A percentile compares a stretch with the other conserved stretches of the same genome.
Evolutionary conservation across 2,329 filamentous ascomycete species (phyloP).

Genomic region (Fusarium newnesense): DNA sequence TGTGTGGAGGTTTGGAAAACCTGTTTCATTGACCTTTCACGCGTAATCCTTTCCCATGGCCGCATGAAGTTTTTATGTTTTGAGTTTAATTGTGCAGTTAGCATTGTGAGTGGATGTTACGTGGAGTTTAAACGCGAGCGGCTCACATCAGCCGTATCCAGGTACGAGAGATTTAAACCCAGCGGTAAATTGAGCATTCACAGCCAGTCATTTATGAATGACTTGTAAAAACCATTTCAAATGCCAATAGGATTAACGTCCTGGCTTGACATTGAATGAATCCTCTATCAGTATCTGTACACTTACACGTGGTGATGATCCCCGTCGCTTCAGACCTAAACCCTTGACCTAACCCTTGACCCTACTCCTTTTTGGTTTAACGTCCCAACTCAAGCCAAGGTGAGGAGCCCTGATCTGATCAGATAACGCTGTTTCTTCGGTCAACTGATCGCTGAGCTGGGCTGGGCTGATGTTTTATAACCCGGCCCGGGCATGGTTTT

Average conservation of each 20-base stretch:
- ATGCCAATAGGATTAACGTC: background rate
- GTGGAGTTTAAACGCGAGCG: slow-evolving; percentile 22
- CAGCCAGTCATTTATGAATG: slow-evolving; percentile 7
- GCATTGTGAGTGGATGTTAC: background rate
- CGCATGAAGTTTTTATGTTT: slow-evolving; percentile 13
- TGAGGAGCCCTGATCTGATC: slow-evolving; percentile 35
- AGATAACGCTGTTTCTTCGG: slow-evolving; percentile 28
- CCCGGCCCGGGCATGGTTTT: slow-evolving; percentile 1
- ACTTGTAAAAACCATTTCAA: background rate
- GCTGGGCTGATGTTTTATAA: slow-evolving; percentile 20
- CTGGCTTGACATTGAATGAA: background rate
- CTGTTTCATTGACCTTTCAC: slow-evolving; percentile 11
- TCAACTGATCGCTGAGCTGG: slow-evolving; percentile 7
- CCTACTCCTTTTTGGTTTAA: slow-evolving; percentile 26
- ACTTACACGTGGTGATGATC: slow-evolving; percentile 35
- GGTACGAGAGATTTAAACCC: background rate
- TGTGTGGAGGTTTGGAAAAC: slow-evolving; percentile 17
- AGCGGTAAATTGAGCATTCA: background rate
- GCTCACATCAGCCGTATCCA: slow-evolving; percentile 25
- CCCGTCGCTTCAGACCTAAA: slow-evolving; percentile 18
- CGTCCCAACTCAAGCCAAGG: slow-evolving; percentile 13
- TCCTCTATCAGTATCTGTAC: background rate
- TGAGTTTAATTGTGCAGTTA: slow-evolving; percentile 17
- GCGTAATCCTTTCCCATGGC: slow-evolving; percentile 3
- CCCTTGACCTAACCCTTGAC: slow-evolving; percentile 34